Evolutionary conservation across 1,284 basidiomycete species (phyloP).

Genomic region (Mrakiaceae sp.): DNA sequence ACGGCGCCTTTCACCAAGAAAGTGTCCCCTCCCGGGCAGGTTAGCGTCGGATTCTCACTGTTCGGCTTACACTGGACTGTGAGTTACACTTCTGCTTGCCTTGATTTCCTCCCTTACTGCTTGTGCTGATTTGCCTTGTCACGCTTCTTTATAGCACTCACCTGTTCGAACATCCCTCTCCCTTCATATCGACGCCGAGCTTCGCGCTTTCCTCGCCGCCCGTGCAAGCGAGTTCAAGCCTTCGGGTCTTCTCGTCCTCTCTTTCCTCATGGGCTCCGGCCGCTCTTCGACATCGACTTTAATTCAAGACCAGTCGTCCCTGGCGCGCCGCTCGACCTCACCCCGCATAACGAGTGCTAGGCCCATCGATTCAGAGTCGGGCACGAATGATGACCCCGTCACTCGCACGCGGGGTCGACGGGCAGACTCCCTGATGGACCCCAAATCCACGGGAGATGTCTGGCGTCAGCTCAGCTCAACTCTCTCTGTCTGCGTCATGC

Average conservation of each 20-base stretch:
- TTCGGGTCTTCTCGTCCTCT: background rate
- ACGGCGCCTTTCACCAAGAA: too few species aligned
- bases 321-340: background rate
- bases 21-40: too few species aligned
- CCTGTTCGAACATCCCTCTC: too few species aligned
- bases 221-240: background rate
- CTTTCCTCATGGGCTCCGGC: background rate
- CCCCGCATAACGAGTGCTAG: background rate
- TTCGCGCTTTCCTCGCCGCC: background rate
- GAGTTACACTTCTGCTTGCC: too few species aligned
- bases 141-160: too few species aligned
- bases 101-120: too few species aligned
- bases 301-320: background rate
- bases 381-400: background rate
- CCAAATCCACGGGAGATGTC: background rate
- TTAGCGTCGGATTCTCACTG: too few species aligned
- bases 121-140: too few species aligned
- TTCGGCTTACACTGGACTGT: too few species aligned
- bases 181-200: background rate
- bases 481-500: background rate
- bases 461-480: background rate
- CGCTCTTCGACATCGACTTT: background rate
- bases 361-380: background rate
- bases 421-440: background rate
- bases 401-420: background rate